A percentile compares a stretch with the other conserved stretches of the same genome.
Evolutionary conservation across 805 yeast genomes (phyloP).

Genomic region (Barnettozyma vustinii): DNA sequence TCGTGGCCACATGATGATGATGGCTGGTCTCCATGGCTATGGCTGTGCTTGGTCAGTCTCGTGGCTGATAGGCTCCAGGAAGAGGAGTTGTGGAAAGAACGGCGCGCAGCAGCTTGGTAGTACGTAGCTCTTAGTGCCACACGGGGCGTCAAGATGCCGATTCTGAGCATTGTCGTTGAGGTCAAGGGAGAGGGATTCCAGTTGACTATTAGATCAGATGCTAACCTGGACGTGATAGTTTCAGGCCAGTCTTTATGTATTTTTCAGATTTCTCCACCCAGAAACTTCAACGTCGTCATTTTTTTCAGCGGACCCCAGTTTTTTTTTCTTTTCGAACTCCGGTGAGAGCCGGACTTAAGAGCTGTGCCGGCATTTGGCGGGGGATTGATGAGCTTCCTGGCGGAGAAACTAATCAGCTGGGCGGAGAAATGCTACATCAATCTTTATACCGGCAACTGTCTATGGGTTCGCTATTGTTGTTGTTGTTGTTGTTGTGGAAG

Average conservation of each 20-base stretch:
- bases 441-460: background rate
- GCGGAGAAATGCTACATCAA: too few species aligned
- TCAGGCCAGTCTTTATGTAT: background rate
- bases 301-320: constrained; percentile 1
- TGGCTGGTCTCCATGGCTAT: constrained; percentile 17
- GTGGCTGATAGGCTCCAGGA: constrained; percentile 4
- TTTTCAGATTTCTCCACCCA: constrained; percentile 1
- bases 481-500: background rate
- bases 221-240: background rate
- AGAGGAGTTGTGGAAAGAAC: constrained; percentile 5
- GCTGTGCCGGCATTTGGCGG: background rate
- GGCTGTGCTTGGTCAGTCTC: constrained; percentile 21
- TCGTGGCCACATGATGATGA: constrained; percentile 2
- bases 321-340: constrained; percentile 17
- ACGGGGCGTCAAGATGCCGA: constrained; percentile 5
- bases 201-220: background rate
- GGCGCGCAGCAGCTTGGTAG: background rate
- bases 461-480: background rate
- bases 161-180: constrained; percentile 3
- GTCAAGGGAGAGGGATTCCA: too few species aligned
- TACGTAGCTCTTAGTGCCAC: background rate
- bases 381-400: background rate
- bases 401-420: background rate
- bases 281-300: background rate
- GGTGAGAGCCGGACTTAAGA: constrained; percentile 3